Conservation (phyloP, 805 yeast genomes). For the Ogataea nitratoaversa region DNA sequence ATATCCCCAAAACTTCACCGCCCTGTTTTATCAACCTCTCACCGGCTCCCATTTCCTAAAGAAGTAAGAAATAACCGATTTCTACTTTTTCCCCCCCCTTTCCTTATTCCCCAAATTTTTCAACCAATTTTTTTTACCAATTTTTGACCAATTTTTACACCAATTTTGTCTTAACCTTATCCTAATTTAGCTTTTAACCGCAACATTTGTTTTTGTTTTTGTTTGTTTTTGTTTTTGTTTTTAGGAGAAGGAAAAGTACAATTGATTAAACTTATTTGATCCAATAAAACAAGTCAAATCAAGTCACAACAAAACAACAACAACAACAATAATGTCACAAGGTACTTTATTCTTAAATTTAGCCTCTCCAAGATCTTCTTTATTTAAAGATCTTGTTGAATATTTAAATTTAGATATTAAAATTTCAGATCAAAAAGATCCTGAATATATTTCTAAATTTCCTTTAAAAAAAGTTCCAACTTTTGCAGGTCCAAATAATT, state of each 20-base stretch:
- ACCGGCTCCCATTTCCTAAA: too few relatives aligned
- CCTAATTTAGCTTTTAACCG: background rate
- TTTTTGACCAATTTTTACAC: too few relatives aligned
- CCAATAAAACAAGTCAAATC: too few relatives aligned
- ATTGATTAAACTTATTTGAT: too few relatives aligned
- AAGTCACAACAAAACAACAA: too few relatives aligned
- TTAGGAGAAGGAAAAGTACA: too few relatives aligned
- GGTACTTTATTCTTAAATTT: slow-evolving; percentile 3
- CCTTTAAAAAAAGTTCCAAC: slow-evolving; percentile 64
- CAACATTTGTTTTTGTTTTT: background rate
- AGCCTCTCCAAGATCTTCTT: slow-evolving; percentile 31
- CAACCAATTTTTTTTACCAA: too few relatives aligned
- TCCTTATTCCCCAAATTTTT: too few relatives aligned
- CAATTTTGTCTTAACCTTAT: too few relatives aligned
- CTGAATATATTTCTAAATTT: slow-evolving; percentile 45
- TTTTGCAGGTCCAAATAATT: slow-evolving; percentile 59
- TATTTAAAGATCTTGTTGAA: slow-evolving; percentile 47
- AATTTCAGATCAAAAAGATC: slow-evolving; percentile 37
- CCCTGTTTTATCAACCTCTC: too few relatives aligned
- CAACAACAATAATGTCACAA: slow-evolving; percentile 6
- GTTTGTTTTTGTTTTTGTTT: background rate
- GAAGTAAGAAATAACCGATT: too few relatives aligned
- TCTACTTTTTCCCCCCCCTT: background rate
- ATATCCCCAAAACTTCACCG: too few relatives aligned
- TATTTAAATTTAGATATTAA: slow-evolving; percentile 52